Evolutionary conservation across 306 rosid species (phyloP).

Genomic region (Vicia sativa): DNA sequence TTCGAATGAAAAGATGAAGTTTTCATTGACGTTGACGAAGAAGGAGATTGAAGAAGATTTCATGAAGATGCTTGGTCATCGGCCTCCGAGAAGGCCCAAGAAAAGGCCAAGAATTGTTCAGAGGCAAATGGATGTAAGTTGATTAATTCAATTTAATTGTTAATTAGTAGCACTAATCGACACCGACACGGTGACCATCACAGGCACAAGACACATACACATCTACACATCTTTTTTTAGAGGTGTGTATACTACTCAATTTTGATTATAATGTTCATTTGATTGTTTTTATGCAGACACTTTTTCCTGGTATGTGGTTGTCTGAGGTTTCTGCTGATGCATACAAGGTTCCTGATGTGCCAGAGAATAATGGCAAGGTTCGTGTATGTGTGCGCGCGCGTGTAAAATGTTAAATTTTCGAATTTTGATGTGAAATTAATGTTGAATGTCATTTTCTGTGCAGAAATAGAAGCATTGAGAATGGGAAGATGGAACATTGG

Average conservation of each 20-base stretch:
- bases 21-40: constrained; percentile 57
- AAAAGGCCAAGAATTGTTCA: constrained; percentile 64
- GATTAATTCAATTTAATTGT: not conserved
- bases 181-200: too few species aligned
- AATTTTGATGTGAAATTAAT: not conserved
- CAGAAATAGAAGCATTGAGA: constrained; percentile 55
- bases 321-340: constrained; percentile 66
- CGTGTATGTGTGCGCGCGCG: constrained; percentile 38
- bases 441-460: constrained; percentile 27
- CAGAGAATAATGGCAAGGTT: constrained; percentile 70
- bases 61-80: constrained; percentile 58
- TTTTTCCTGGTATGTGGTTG: constrained; percentile 80
- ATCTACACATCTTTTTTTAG: too few species aligned
- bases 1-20: constrained; percentile 49
- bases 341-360: constrained; percentile 60
- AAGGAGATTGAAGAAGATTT: constrained; percentile 92
- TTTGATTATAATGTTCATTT: not conserved
- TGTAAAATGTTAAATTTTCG: too few species aligned
- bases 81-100: constrained; percentile 82
- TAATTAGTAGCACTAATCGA: not conserved
- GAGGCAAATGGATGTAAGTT: constrained; percentile 72
- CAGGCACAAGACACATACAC: too few species aligned
- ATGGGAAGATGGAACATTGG: not conserved
- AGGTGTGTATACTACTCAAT: too few species aligned
- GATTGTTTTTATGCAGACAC: constrained; percentile 39